Evolutionary conservation across 2,329 filamentous ascomycete species (phyloP).

Genomic region (Lasiodiplodia sp.): DNA sequence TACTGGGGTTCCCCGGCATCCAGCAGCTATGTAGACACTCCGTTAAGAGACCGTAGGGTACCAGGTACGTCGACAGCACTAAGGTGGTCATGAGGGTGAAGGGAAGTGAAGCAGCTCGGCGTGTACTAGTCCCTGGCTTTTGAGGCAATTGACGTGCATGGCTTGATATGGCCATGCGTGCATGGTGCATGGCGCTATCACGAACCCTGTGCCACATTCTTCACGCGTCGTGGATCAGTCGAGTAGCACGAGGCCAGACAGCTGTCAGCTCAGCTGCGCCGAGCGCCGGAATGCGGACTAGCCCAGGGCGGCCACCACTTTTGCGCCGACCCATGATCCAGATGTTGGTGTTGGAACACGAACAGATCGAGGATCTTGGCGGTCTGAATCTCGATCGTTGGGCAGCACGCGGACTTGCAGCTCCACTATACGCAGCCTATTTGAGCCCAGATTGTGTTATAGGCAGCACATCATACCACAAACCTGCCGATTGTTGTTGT

Average conservation of each 20-base stretch:
- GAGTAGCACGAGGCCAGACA: slow-evolving; percentile 18
- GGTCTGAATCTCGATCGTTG: slow-evolving; percentile 7
- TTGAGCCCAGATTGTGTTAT: background rate
- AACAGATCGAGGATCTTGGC: slow-evolving; percentile 13
- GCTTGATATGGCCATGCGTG: background rate
- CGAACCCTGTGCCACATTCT: background rate
- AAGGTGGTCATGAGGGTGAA: background rate
- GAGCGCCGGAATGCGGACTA: slow-evolving; percentile 12
- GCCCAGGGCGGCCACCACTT: slow-evolving; percentile 10
- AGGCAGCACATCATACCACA: background rate
- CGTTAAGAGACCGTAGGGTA: background rate
- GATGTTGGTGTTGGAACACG: slow-evolving; percentile 9
- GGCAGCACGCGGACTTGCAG: slow-evolving; percentile 19
- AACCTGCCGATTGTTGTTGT: background rate
- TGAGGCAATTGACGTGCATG: background rate
- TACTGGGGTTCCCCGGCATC: background rate
- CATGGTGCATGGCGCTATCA: background rate
- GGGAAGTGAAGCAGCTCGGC: background rate
- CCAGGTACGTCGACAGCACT: background rate
- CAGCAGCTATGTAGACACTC: background rate
- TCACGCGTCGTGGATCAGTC: slow-evolving; percentile 14
- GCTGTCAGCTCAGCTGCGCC: slow-evolving; percentile 12
- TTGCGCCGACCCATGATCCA: slow-evolving; percentile 13
- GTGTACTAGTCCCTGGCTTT: background rate
- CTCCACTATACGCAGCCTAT: slow-evolving; percentile 1